Percentiles rank a stretch among this genome's conserved stretches.
Evolutionary conservation across 352 stramenopile genomes (phyloP).

Genomic region (Peronospora tabacina): DNA sequence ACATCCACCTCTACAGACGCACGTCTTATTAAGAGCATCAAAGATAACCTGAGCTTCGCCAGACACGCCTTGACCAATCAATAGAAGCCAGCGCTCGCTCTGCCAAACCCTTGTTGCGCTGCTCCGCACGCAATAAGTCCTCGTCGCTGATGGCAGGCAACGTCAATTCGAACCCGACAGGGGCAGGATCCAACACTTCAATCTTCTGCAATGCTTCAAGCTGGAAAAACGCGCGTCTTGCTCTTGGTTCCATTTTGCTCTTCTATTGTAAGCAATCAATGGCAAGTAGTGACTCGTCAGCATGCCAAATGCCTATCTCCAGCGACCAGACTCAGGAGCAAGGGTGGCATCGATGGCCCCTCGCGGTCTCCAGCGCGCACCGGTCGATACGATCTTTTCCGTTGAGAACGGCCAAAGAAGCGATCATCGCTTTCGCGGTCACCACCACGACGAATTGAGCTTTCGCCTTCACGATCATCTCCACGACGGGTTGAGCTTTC

Average conservation of each 20-base stretch:
- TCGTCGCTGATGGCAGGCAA: constrained; percentile 56
- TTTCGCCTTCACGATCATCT: too few relatives aligned
- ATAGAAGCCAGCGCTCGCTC: constrained; percentile 74
- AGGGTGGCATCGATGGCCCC: constrained; percentile 25
- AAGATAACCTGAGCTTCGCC: constrained; percentile 74
- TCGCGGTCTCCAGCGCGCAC: constrained; percentile 33
- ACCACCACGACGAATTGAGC: too few relatives aligned
- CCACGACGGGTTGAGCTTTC: too few relatives aligned
- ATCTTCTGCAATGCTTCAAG: constrained; percentile 63
- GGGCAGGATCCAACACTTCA: constrained; percentile 48
- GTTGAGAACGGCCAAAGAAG: constrained; percentile 38
- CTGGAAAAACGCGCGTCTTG: constrained; percentile 72
- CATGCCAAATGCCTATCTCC: constrained; percentile 37
- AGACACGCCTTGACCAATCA: constrained; percentile 71
- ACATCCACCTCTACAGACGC: constrained; percentile 10
- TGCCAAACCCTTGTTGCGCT: constrained; percentile 61
- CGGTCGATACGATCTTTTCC: constrained; percentile 51
- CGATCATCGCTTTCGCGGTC: constrained; percentile 33
- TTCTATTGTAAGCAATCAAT: constrained; percentile 29
- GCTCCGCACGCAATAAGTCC: constrained; percentile 63
- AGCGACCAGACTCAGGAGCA: constrained; percentile 55
- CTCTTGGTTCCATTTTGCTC: constrained; percentile 49
- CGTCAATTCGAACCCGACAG: constrained; percentile 35
- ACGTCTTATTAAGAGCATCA: constrained; percentile 87
- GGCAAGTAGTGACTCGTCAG: not conserved